phyloP scores from a whole-genome alignment of 495 filamentous ascomycete genomes.

The Aspergillus bridgeri region DNA sequence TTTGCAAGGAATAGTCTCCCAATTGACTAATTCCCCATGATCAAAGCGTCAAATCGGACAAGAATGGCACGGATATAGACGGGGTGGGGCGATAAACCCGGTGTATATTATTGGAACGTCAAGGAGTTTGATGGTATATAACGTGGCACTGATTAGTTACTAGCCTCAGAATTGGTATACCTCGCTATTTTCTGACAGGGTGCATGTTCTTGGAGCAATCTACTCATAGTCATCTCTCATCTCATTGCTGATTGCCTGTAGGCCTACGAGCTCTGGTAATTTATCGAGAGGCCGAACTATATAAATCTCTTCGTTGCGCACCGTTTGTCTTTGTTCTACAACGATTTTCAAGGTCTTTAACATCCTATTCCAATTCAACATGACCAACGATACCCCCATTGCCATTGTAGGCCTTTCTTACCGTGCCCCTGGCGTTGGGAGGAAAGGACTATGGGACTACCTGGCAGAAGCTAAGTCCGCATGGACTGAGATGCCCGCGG shows the following conservation, averaged over 20 bases:
- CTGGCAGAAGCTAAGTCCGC: neutral
- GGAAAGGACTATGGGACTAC: neutral
- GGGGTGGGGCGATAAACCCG: neutral
- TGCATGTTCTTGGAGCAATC: neutral
- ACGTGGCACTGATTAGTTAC: neutral
- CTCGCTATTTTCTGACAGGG: neutral
- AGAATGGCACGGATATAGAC: neutral
- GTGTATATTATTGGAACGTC: neutral
- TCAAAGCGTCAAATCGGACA: neutral
- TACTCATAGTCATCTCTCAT: neutral
- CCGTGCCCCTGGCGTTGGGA: neutral
- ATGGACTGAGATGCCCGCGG: neutral
- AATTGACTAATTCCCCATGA: neutral
- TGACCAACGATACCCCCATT: neutral
- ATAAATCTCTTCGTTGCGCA: neutral
- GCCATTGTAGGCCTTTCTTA: neutral
- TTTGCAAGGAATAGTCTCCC: neutral
- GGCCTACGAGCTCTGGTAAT: neutral
- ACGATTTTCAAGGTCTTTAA: neutral
- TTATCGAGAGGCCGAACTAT: neutral
- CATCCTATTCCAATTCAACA: neutral
- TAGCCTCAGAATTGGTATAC: neutral
- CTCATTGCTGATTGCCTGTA: neutral
- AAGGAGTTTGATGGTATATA: neutral
- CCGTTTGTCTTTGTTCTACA: neutral